These are phyloP conservation scores for Phytophthora capsici DNA, from an alignment of 352 stramenopile genomes.

Conservation along the genomic window DNA sequence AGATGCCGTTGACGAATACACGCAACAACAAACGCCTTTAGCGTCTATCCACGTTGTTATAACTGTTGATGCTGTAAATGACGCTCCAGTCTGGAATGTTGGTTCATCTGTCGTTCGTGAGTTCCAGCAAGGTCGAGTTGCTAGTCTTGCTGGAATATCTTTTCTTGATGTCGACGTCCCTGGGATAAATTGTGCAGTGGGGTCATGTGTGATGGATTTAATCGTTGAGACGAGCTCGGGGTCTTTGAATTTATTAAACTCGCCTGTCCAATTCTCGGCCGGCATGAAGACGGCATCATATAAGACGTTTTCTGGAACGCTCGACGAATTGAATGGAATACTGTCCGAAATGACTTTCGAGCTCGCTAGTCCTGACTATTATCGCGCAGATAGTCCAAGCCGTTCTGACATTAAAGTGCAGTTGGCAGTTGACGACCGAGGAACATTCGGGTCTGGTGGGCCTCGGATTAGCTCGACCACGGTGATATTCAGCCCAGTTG, in stretches of 20 bases:
- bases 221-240: constrained; percentile 55
- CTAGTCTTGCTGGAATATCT: constrained; percentile 46
- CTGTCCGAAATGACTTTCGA: constrained; percentile 59
- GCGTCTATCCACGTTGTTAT: constrained; percentile 41
- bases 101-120: constrained; percentile 26
- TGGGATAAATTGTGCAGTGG: constrained; percentile 20
- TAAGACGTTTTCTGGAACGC: constrained; percentile 42
- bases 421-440: constrained; percentile 67
- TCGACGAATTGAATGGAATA: constrained; percentile 45
- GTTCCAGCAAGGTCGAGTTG: constrained; percentile 28
- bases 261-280: constrained; percentile 17
- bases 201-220: constrained; percentile 59
- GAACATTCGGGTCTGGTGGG: constrained; percentile 54
- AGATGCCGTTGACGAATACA: constrained; percentile 57
- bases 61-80: constrained; percentile 57
- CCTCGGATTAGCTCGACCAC: constrained; percentile 47
- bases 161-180: constrained; percentile 58
- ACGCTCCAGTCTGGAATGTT: constrained; percentile 60
- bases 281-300: constrained; percentile 30
- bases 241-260: constrained; percentile 42
- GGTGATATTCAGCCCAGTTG: constrained; percentile 40
- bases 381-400: constrained; percentile 24
- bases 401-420: constrained; percentile 46
- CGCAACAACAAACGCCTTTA: constrained; percentile 34
- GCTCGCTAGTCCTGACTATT: constrained; percentile 36